phyloP scores from a whole-genome alignment of 345 rosid genomes.

The Eutrema heterophyllum region DNA sequence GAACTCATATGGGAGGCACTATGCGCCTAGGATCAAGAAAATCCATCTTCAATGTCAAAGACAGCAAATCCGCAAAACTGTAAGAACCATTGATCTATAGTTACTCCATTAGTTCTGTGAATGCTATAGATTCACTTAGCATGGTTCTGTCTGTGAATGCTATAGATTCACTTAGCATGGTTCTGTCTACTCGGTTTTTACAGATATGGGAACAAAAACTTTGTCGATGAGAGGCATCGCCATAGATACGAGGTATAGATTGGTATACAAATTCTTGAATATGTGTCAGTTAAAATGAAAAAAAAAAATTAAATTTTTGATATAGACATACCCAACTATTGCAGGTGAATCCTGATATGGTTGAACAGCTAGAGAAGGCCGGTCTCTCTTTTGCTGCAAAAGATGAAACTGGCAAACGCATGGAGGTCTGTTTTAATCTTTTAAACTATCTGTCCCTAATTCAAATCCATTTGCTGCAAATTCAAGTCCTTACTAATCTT shows the following conservation, averaged over 20 bases:
- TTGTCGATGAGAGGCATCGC: conserved; percentile 86
- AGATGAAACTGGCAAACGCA: conserved; percentile 82
- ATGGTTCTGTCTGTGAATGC: background rate
- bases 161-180: background rate
- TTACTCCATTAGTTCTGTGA: background rate
- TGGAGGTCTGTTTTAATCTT: conserved; percentile 59
- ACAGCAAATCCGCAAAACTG: conserved; percentile 80
- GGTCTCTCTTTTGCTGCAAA: conserved; percentile 88
- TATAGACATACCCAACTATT: background rate
- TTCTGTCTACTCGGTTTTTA: background rate
- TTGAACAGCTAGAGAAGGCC: conserved; percentile 58
- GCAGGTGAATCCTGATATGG: conserved; percentile 91
- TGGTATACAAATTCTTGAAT: background rate
- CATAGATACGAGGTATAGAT: conserved; percentile 90
- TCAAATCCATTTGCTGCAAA: background rate
- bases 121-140: background rate
- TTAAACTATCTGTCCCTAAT: background rate
- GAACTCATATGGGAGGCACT: conserved; percentile 94
- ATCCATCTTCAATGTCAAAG: conserved; percentile 55
- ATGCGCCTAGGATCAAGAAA: conserved; percentile 94
- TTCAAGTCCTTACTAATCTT: background rate
- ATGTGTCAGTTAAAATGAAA: background rate
- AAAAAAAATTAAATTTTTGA: background rate
- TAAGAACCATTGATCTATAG: conserved; percentile 34
- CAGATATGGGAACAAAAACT: conserved; percentile 67